Conservation (phyloP, 1,139 yeast genomes). For the Yamadazyma jaroonii region DNA sequence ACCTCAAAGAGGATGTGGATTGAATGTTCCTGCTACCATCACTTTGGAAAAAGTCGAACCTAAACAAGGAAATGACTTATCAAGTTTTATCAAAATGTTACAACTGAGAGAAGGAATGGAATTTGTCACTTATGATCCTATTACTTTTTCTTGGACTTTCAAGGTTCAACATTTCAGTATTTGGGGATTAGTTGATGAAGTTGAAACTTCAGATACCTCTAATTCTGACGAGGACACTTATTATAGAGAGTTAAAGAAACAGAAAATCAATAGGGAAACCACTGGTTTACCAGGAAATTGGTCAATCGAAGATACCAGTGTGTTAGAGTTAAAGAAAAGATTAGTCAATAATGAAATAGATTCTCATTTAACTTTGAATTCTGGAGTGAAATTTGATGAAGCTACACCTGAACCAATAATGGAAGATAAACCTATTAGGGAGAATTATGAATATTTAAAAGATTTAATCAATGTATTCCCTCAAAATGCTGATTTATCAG, state of each 20-base stretch:
- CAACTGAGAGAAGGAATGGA: conserved; percentile 62
- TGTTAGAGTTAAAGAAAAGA: conserved; percentile 12
- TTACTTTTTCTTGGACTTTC: conserved; percentile 76
- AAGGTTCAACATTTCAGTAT: conserved; percentile 88
- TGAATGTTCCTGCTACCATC: conserved; percentile 83
- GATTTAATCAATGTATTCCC: conserved; percentile 33
- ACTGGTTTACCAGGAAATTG: conserved; percentile 35
- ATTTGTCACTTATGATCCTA: conserved; percentile 75
- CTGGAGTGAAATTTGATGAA: not conserved
- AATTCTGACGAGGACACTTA: conserved; percentile 26
- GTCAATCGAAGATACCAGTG: conserved; percentile 7
- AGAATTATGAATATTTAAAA: conserved; percentile 33
- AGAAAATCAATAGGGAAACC: conserved; percentile 27
- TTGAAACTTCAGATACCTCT: conserved; percentile 10
- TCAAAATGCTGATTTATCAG: conserved; percentile 30
- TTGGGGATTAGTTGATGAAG: conserved; percentile 70
- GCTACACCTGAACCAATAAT: not conserved
- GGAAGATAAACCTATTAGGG: conserved; percentile 10
- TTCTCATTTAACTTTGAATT: conserved; percentile 6
- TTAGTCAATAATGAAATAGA: conserved; percentile 11
- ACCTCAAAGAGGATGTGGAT: conserved; percentile 68
- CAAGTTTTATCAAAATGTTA: conserved; percentile 47
- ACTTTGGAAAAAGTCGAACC: conserved; percentile 70
- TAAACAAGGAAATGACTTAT: conserved; percentile 20
- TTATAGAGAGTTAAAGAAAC: conserved; percentile 34